phyloP scores from a whole-genome alignment of 768 basidiomycete genomes.

The Tulasnella sp. region DNA sequence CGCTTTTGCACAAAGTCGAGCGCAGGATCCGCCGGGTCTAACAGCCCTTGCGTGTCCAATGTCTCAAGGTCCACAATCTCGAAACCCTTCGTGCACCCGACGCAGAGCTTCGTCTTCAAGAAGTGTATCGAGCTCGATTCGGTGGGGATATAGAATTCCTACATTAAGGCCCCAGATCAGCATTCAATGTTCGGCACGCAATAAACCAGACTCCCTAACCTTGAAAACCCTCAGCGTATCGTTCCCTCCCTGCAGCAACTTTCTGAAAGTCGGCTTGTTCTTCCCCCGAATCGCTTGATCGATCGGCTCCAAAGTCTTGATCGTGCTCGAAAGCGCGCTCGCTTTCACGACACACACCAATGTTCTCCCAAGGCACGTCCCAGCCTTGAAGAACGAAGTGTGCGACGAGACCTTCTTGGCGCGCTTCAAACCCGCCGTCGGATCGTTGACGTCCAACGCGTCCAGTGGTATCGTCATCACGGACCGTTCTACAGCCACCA shows the following conservation, averaged over 20 bases:
- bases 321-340: constrained; percentile 87
- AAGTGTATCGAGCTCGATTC: constrained; percentile 96
- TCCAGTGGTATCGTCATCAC: constrained; percentile 96
- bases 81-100: constrained; percentile 94
- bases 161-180: neutral
- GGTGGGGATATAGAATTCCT: constrained; percentile 99
- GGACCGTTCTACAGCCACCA: constrained; percentile 56
- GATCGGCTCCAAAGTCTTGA: constrained; percentile 94
- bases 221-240: constrained; percentile 89
- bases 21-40: constrained; percentile 84
- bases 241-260: constrained; percentile 86
- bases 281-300: constrained; percentile 73
- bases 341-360: constrained; percentile 97
- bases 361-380: constrained; percentile 78
- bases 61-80: constrained; percentile 98
- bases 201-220: constrained; percentile 33
- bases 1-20: constrained; percentile 88
- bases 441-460: constrained; percentile 79
- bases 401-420: constrained; percentile 93
- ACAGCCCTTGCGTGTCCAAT: constrained; percentile 88
- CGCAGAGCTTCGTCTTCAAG: constrained; percentile 92
- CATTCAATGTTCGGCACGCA: neutral
- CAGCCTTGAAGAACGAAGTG: constrained; percentile 96
- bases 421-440: constrained; percentile 80
- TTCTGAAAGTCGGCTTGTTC: constrained; percentile 86